Evolutionary conservation across 208 protist species (phyloP).

Genomic region (Trypanosoma rangeli): DNA sequence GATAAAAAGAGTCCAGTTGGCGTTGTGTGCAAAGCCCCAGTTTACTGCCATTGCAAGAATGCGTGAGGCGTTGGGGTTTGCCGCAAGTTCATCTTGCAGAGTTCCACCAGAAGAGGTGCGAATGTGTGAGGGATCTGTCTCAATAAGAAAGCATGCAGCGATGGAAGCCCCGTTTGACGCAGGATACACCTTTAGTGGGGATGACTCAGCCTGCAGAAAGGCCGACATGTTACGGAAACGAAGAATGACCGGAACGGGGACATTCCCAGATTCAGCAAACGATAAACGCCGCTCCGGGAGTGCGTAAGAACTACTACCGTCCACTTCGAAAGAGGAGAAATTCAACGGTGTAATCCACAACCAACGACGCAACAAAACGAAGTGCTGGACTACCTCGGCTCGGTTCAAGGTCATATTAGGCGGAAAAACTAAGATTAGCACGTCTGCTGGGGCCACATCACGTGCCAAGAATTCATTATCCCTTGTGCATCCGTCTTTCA

Average conservation of each 20-base stretch:
- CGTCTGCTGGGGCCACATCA: slow-evolving; percentile 21
- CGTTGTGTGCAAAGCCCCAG: slow-evolving; percentile 8
- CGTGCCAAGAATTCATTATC: not conserved
- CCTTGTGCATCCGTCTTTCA: not conserved
- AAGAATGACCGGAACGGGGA: slow-evolving; percentile 7
- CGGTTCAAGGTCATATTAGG: not conserved
- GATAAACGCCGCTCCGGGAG: slow-evolving; percentile 12
- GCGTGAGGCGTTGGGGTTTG: not conserved
- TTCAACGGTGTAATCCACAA: slow-evolving; percentile 6
- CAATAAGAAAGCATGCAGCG: slow-evolving; percentile 23
- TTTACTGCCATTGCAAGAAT: slow-evolving; percentile 9
- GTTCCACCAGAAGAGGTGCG: not conserved
- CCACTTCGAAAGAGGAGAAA: not conserved
- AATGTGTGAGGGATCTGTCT: slow-evolving; percentile 14
- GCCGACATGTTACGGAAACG: slow-evolving; percentile 15
- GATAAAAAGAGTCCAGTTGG: slow-evolving; percentile 21
- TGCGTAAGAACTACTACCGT: not conserved
- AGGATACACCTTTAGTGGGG: not conserved
- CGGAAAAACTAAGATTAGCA: slow-evolving; percentile 19
- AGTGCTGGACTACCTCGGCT: slow-evolving; percentile 2
- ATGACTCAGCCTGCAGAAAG: not conserved
- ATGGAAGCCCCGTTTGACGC: not conserved
- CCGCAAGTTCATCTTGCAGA: slow-evolving; percentile 12
- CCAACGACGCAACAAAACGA: slow-evolving; percentile 8
- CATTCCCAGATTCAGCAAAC: not conserved